Evolutionary conservation across 2,329 filamentous ascomycete species (phyloP).

Genomic region (Neofusicoccum cordaticola): DNA sequence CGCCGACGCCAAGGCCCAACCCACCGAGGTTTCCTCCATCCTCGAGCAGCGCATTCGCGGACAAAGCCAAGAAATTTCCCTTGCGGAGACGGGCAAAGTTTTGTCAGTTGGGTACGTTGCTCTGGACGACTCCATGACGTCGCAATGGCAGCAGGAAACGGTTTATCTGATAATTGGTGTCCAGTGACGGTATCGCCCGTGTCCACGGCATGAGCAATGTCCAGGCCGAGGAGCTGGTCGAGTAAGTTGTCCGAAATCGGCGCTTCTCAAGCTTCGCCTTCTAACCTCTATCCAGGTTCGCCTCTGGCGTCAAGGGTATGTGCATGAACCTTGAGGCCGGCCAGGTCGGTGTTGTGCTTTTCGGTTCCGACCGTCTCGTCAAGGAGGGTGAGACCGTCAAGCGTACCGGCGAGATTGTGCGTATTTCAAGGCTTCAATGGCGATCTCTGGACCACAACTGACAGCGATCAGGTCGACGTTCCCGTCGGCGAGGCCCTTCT

Average conservation of each 20-base stretch:
- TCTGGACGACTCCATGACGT: slow-evolving; percentile 27
- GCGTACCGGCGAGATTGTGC: slow-evolving; percentile 98
- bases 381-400: slow-evolving; percentile 99
- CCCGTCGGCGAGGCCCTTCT: slow-evolving; percentile 90
- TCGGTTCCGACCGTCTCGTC: slow-evolving; percentile 99
- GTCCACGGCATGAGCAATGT: slow-evolving; percentile 99
- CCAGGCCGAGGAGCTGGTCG: slow-evolving; percentile 99
- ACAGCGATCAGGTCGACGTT: slow-evolving; percentile 73
- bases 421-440: slow-evolving; percentile 38
- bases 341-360: slow-evolving; percentile 99
- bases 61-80: slow-evolving; percentile 92
- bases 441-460: background rate
- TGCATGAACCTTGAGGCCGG: slow-evolving; percentile 99
- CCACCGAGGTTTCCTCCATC: slow-evolving; percentile 98
- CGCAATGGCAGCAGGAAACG: slow-evolving; percentile 18
- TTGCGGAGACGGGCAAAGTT: slow-evolving; percentile 98
- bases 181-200: slow-evolving; percentile 99
- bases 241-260: slow-evolving; percentile 63
- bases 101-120: slow-evolving; percentile 49
- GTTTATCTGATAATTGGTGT: slow-evolving; percentile 31
- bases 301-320: slow-evolving; percentile 99
- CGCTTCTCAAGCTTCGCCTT: slow-evolving; percentile 18
- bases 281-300: slow-evolving; percentile 65
- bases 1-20: slow-evolving; percentile 87
- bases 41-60: slow-evolving; percentile 99